Evolutionary conservation across 1,139 yeast species (phyloP).

Genomic region (Geotrichum candidum): DNA sequence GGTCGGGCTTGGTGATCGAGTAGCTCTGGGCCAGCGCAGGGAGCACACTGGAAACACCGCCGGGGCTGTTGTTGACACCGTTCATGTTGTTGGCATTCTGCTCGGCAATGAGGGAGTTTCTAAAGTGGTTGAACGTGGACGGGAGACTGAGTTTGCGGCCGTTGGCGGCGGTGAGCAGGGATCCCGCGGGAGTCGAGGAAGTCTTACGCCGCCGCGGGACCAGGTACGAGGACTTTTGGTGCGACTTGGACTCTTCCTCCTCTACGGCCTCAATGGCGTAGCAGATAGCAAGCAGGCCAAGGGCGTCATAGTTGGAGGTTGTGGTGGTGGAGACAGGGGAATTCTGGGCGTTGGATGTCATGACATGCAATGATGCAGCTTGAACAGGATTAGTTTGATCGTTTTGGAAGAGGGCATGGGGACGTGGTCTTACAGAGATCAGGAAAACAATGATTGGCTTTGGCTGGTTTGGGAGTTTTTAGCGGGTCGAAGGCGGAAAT

Average conservation of each 20-base stretch:
- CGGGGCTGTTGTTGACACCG: neutral
- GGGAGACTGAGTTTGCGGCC: neutral
- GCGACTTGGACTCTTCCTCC: constrained; percentile 23
- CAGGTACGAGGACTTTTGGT: constrained; percentile 16
- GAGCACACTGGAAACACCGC: neutral
- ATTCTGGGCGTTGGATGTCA: neutral
- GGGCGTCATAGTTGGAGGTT: constrained; percentile 31
- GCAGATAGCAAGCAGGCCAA: constrained; percentile 38
- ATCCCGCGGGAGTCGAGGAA: neutral
- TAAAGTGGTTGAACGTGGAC: neutral
- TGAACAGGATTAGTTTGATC: neutral
- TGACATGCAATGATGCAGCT: neutral
- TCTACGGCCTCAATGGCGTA: constrained; percentile 39
- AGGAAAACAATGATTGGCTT: neutral
- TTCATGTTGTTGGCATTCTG: neutral
- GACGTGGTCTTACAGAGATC: neutral
- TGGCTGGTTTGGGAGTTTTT: neutral
- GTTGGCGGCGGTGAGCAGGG: neutral
- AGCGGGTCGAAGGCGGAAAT: neutral
- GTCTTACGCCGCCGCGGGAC: neutral
- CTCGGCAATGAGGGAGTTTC: neutral
- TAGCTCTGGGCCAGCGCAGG: neutral
- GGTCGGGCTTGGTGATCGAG: neutral
- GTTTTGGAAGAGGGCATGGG: neutral
- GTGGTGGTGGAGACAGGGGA: neutral